Conservation (phyloP, 2,329 filamentous ascomycete genomes). For the Zopfia rhizophila region DNA sequence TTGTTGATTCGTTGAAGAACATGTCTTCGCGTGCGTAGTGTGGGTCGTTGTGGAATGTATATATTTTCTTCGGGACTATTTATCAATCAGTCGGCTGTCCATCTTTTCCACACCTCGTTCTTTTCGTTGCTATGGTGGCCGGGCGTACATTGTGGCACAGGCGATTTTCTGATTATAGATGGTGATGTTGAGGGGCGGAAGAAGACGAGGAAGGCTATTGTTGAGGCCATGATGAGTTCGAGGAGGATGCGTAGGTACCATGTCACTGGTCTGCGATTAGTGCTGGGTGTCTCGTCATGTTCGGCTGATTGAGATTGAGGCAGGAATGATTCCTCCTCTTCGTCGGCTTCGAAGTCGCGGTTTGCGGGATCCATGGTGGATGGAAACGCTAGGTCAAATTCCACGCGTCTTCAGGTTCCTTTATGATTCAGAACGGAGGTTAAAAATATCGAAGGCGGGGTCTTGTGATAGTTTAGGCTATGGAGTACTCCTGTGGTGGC, state of each 20-base stretch:
- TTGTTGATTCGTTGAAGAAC: constrained; percentile 34
- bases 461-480: too few species aligned
- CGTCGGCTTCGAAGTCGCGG: constrained; percentile 15
- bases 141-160: constrained; percentile 29
- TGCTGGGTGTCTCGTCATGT: not conserved
- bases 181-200: constrained; percentile 15
- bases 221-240: constrained; percentile 23
- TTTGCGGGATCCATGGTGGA: too few species aligned
- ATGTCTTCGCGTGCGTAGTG: constrained; percentile 31
- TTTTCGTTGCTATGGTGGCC: not conserved
- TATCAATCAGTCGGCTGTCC: too few species aligned
- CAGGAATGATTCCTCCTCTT: constrained; percentile 26
- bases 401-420: too few species aligned
- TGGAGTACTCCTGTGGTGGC: too few species aligned
- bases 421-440: too few species aligned
- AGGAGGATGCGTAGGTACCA: constrained; percentile 21
- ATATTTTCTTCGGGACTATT: constrained; percentile 32
- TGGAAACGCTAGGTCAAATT: too few species aligned
- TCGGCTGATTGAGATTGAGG: constrained; percentile 6
- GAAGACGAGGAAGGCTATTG: constrained; percentile 24
- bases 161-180: constrained; percentile 25
- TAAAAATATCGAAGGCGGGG: too few species aligned
- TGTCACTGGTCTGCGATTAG: constrained; percentile 1
- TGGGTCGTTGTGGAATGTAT: constrained; percentile 31
- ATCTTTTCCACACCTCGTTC: constrained; percentile 13